Percentiles rank a stretch among this genome's conserved stretches.
Evolutionary conservation across 1,284 basidiomycete species (phyloP).

Genomic region (Salmacisia buchloeana): DNA sequence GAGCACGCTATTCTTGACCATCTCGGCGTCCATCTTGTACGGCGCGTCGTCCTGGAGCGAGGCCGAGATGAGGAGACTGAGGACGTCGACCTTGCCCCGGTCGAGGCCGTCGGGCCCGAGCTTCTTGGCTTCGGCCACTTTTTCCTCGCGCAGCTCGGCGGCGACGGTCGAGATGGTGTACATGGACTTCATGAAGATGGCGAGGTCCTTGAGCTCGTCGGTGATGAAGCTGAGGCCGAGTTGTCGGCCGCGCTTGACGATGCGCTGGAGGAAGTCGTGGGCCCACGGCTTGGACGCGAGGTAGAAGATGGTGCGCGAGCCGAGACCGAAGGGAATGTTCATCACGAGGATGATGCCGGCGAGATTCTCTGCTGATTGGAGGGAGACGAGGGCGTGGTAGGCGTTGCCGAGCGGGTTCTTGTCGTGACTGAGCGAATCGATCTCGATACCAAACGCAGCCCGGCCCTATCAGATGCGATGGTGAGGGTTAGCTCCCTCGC

Average conservation of each 20-base stretch:
- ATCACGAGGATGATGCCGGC: slow-evolving; percentile 27
- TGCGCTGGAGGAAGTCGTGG: background rate
- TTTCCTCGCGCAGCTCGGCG: slow-evolving; percentile 30
- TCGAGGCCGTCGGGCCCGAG: slow-evolving; percentile 20
- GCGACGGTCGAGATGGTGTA: slow-evolving; percentile 30
- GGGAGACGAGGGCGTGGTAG: slow-evolving; percentile 34
- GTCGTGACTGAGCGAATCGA: slow-evolving; percentile 32
- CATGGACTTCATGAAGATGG: slow-evolving; percentile 13
- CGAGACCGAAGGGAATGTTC: slow-evolving; percentile 2
- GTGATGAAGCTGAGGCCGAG: background rate
- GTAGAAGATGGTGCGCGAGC: background rate
- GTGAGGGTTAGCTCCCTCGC: background rate
- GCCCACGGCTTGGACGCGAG: slow-evolving; percentile 1
- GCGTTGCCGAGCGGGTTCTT: slow-evolving; percentile 34
- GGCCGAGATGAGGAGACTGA: slow-evolving; percentile 10
- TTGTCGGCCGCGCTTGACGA: background rate
- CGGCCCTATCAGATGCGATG: background rate
- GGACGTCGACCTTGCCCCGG: slow-evolving; percentile 21
- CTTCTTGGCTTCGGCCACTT: slow-evolving; percentile 22
- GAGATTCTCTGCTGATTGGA: slow-evolving; percentile 36
- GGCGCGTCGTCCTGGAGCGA: slow-evolving; percentile 17
- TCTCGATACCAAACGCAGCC: slow-evolving; percentile 35
- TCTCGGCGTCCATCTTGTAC: slow-evolving; percentile 32
- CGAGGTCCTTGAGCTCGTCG: background rate
- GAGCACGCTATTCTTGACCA: slow-evolving; percentile 30